Percentiles rank a stretch among this genome's conserved stretches.
Evolutionary conservation across 129 eudicot species (phyloP).

Genomic region (Centella asiatica): DNA sequence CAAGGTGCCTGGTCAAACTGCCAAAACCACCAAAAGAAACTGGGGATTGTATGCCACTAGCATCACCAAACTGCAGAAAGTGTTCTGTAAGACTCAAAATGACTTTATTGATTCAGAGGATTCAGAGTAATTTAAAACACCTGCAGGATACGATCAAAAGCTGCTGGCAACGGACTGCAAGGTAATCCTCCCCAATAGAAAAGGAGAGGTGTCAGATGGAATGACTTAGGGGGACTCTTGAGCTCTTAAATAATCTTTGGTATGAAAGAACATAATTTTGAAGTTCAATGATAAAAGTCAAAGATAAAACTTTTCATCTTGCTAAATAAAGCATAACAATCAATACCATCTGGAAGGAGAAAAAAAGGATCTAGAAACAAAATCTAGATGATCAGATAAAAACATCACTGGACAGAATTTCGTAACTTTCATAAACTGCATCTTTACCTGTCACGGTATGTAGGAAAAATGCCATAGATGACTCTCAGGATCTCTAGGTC

Average conservation of each 20-base stretch:
- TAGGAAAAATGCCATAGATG: slow-evolving; percentile 89
- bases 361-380: neutral
- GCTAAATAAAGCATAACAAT: neutral
- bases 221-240: slow-evolving; percentile 4
- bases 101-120: slow-evolving; percentile 14
- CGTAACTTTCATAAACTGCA: neutral
- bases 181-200: slow-evolving; percentile 15
- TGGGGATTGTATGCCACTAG: slow-evolving; percentile 97
- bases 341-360: neutral
- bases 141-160: slow-evolving; percentile 89
- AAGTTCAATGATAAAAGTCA: neutral
- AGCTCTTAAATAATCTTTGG: neutral
- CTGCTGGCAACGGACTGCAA: slow-evolving; percentile 88
- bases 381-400: neutral
- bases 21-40: slow-evolving; percentile 99
- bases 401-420: neutral
- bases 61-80: slow-evolving; percentile 87
- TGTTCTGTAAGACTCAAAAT: slow-evolving; percentile 14
- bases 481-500: slow-evolving; percentile 81
- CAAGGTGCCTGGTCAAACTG: slow-evolving; percentile 95
- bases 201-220: slow-evolving; percentile 15
- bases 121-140: slow-evolving; percentile 34
- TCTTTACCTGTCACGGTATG: slow-evolving; percentile 85
- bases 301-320: too few relatives aligned
- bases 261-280: neutral